phyloP scores from a whole-genome alignment of 2,329 filamentous ascomycete genomes.

The Delphinella strobiligena region DNA sequence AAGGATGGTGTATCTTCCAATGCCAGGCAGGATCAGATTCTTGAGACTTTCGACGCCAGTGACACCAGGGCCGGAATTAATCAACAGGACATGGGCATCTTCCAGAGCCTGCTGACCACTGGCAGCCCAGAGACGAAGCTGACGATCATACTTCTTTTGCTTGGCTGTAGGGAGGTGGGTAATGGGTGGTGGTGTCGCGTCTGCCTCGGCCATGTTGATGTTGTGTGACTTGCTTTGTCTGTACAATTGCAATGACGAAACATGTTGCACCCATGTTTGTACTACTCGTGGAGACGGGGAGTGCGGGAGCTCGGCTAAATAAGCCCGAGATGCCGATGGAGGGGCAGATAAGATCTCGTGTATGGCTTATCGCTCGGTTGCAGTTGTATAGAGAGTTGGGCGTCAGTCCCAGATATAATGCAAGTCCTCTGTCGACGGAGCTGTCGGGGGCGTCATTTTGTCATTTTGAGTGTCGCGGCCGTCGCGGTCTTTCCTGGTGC shows the following conservation, averaged over 20 bases:
- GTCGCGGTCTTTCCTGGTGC: no score
- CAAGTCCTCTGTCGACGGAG: no score
- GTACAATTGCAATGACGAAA: no score
- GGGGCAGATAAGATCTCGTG: not conserved
- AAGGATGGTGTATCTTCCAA: constrained; percentile 83
- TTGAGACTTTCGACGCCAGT: constrained; percentile 87
- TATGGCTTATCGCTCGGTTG: not conserved
- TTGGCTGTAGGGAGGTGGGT: constrained; percentile 45
- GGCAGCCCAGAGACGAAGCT: constrained; percentile 89
- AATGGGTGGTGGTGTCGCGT: constrained; percentile 30
- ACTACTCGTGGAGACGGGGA: no score
- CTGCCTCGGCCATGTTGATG: constrained; percentile 10
- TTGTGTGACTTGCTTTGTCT: no score
- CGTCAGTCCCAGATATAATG: no score
- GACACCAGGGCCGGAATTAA: constrained; percentile 79
- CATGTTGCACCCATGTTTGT: no score
- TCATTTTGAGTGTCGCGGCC: no score
- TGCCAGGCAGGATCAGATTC: constrained; percentile 88
- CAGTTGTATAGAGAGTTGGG: no score
- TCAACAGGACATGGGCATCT: constrained; percentile 75
- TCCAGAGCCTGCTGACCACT: constrained; percentile 84
- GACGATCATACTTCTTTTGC: constrained; percentile 76
- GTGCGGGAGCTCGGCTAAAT: no score
- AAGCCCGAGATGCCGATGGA: not conserved
- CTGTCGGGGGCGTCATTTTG: no score